Percentiles rank a stretch among this genome's conserved stretches.
Conservation (phyloP, 2,329 filamentous ascomycete species). For the Fusarium pininemorale region DNA sequence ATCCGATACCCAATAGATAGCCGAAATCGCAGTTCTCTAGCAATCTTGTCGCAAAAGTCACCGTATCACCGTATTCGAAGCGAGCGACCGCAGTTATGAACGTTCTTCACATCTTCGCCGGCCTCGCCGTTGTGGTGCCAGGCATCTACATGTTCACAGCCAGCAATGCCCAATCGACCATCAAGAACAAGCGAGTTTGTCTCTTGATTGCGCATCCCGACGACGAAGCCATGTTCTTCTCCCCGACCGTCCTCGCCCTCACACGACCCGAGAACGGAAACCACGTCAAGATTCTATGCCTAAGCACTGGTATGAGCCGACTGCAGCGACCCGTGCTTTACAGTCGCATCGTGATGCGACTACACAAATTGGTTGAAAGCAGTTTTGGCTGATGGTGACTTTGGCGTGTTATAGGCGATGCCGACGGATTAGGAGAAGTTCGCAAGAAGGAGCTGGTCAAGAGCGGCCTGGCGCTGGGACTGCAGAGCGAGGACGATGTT, state of each 20-base stretch:
- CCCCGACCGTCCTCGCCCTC: slow-evolving; percentile 85
- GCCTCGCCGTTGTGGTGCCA: slow-evolving; percentile 53
- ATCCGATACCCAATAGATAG: neutral
- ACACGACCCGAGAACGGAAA: slow-evolving; percentile 83
- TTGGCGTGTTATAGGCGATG: slow-evolving; percentile 67
- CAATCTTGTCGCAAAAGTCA: neutral
- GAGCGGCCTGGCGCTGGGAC: slow-evolving; percentile 79
- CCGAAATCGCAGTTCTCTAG: neutral
- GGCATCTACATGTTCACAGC: slow-evolving; percentile 63
- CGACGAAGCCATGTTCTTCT: slow-evolving; percentile 99
- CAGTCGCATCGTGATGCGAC: slow-evolving; percentile 18
- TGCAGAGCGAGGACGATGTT: slow-evolving; percentile 79
- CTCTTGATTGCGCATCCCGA: slow-evolving; percentile 97
- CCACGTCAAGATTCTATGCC: slow-evolving; percentile 91
- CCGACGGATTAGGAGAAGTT: slow-evolving; percentile 85
- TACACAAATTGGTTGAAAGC: slow-evolving; percentile 11
- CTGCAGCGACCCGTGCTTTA: slow-evolving; percentile 8
- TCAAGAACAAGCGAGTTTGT: slow-evolving; percentile 86
- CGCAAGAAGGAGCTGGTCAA: slow-evolving; percentile 85
- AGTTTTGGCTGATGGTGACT: slow-evolving; percentile 33
- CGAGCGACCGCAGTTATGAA: slow-evolving; percentile 31
- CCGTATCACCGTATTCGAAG: neutral
- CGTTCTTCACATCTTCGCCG: slow-evolving; percentile 38
- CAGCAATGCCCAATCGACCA: slow-evolving; percentile 55
- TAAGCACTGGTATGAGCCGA: slow-evolving; percentile 75